Evolutionary conservation across 1,139 yeast genomes (phyloP).

Genomic region (Kodamaea ohmeri): DNA sequence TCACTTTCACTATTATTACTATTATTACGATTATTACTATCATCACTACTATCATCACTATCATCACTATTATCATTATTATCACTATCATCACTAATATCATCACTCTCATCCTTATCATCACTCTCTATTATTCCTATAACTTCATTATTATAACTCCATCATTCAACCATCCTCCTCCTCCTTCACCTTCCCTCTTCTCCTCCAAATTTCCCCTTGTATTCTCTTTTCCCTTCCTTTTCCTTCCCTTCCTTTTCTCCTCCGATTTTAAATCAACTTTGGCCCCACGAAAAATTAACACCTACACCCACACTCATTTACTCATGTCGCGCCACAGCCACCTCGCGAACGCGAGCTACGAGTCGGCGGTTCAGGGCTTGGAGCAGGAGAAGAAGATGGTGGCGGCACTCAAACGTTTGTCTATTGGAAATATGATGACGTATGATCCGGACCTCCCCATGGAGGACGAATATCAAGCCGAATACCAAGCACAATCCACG

Average conservation of each 20-base stretch:
- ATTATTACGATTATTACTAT: too few relatives aligned
- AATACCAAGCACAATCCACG: slow-evolving; percentile 5
- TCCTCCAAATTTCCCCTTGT: slow-evolving; percentile 1
- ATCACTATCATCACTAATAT: too few relatives aligned
- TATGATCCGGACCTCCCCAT: slow-evolving; percentile 56
- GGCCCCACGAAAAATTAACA: slow-evolving; percentile 8
- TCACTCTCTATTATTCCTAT: too few relatives aligned
- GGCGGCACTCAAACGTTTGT: slow-evolving; percentile 54
- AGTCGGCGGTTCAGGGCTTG: slow-evolving; percentile 46
- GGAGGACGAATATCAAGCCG: slow-evolving; percentile 27
- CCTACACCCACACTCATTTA: slow-evolving; percentile 1
- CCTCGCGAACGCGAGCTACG: slow-evolving; percentile 20
- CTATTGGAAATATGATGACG: slow-evolving; percentile 52
- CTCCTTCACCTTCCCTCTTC: not conserved
- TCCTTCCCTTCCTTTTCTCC: slow-evolving; percentile 2
- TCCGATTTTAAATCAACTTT: slow-evolving; percentile 4
- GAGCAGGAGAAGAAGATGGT: slow-evolving; percentile 60
- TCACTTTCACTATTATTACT: too few relatives aligned
- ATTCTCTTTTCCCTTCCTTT: not conserved
- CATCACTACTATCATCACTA: too few relatives aligned
- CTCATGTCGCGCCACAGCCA: slow-evolving; percentile 4
- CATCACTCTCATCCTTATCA: too few relatives aligned
- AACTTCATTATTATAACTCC: too few relatives aligned
- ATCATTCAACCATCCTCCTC: too few relatives aligned
- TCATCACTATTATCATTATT: too few relatives aligned